Percentiles rank a stretch among this genome's conserved stretches.
These are phyloP conservation scores for Picea sitchensis DNA, from an alignment of 75 land plant genomes.

Conservation along the genomic window DNA sequence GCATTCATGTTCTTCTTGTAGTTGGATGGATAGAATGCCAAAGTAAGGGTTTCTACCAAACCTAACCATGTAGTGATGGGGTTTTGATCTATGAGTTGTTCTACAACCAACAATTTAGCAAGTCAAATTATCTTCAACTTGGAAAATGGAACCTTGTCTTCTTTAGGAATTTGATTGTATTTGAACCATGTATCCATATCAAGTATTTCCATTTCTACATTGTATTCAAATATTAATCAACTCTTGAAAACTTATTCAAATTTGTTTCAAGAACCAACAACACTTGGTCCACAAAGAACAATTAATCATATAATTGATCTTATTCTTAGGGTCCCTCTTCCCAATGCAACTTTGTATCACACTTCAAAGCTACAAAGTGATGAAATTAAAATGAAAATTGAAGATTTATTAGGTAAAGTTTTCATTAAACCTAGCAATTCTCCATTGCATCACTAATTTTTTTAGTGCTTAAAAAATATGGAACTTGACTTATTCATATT, in stretches of 20 bases:
- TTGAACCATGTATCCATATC: too few relatives aligned
- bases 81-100: too few relatives aligned
- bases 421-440: not conserved
- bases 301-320: not conserved
- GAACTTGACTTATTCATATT: not conserved
- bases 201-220: not conserved
- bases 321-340: not conserved
- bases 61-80: too few relatives aligned
- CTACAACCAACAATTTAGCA: too few relatives aligned
- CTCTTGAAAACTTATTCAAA: not conserved
- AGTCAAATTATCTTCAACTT: too few relatives aligned
- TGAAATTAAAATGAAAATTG: not conserved
- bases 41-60: too few relatives aligned
- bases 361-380: not conserved
- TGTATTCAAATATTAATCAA: not conserved
- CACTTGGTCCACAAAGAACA: not conserved
- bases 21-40: too few relatives aligned
- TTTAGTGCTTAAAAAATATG: not conserved
- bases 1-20: too few relatives aligned
- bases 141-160: too few relatives aligned
- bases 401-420: not conserved
- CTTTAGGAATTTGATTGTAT: too few relatives aligned
- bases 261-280: not conserved
- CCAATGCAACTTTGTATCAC: not conserved
- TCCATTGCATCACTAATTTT: not conserved